phyloP scores from a whole-genome alignment of 2,329 filamentous ascomycete genomes.

The Massarina eburnea region DNA sequence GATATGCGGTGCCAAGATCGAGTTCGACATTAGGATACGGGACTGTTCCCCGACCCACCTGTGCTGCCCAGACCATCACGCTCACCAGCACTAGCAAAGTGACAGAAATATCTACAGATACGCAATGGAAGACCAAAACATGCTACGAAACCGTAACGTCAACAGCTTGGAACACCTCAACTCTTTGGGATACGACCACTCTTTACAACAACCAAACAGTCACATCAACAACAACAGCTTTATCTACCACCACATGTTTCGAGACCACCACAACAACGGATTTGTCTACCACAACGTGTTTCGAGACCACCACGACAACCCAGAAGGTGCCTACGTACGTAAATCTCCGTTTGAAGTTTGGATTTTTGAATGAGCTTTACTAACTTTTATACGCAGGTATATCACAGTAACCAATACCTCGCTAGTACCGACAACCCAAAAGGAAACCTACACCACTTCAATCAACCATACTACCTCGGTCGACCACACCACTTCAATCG shows the following conservation, averaged over 20 bases:
- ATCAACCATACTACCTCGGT: too few species aligned
- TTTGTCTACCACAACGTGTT: not conserved
- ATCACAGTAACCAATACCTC: not conserved
- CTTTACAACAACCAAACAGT: constrained; percentile 4
- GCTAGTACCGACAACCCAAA: not conserved
- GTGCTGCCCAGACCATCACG: constrained; percentile 3
- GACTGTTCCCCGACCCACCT: not conserved
- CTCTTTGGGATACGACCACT: constrained; percentile 12
- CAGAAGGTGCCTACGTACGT: not conserved
- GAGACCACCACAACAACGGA: constrained; percentile 1
- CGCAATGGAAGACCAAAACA: constrained; percentile 11
- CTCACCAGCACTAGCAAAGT: not conserved
- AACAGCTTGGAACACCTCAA: constrained; percentile 10
- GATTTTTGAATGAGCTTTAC: too few species aligned
- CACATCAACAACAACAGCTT: not conserved
- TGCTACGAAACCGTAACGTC: constrained; percentile 12
- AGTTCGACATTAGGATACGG: not conserved
- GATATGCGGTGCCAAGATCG: not conserved
- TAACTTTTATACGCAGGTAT: too few species aligned
- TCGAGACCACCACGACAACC: not conserved
- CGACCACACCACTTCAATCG: not conserved
- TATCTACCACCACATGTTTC: not conserved
- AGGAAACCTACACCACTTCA: not conserved
- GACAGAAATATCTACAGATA: constrained; percentile 5
- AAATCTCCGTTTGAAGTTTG: too few species aligned